phyloP scores from a whole-genome alignment of 2,329 filamentous ascomycete species.

The Ceratocystis papillata region DNA sequence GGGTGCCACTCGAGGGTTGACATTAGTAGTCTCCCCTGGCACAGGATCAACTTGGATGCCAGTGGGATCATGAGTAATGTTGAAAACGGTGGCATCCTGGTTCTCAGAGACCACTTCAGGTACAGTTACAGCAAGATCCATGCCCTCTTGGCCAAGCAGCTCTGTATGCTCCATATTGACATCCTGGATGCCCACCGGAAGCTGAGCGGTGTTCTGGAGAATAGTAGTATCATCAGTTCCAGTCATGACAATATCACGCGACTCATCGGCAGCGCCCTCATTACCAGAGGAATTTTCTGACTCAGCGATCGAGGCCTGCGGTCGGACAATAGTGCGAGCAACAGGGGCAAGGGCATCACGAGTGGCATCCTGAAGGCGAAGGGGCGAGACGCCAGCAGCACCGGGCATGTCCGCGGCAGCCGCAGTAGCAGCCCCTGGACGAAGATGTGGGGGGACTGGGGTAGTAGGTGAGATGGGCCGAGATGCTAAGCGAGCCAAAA shows the following conservation, averaged over 20 bases:
- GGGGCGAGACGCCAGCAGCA: neutral
- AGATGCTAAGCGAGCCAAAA: constrained; percentile 12
- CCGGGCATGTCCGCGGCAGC: constrained; percentile 55
- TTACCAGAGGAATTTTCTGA: constrained; percentile 79
- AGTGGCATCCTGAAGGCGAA: constrained; percentile 1
- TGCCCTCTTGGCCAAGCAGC: constrained; percentile 27
- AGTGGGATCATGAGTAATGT: constrained; percentile 76
- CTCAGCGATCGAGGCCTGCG: constrained; percentile 44
- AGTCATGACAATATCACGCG: constrained; percentile 65
- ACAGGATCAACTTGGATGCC: constrained; percentile 72
- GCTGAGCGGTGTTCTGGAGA: constrained; percentile 44
- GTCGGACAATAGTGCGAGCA: constrained; percentile 46
- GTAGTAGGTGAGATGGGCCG: constrained; percentile 23
- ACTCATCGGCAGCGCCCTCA: constrained; percentile 67
- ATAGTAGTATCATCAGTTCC: constrained; percentile 53
- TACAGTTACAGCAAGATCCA: constrained; percentile 63
- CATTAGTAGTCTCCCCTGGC: constrained; percentile 52
- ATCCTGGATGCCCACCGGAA: constrained; percentile 74
- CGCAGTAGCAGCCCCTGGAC: constrained; percentile 66
- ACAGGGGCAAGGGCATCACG: constrained; percentile 27
- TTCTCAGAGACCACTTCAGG: constrained; percentile 71
- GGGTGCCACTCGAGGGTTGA: constrained; percentile 35
- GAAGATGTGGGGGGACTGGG: constrained; percentile 29
- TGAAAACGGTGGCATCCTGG: constrained; percentile 84
- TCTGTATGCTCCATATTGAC: constrained; percentile 70